Conservation (phyloP, 306 rosid genomes). For the Cicer bijugum region DNA sequence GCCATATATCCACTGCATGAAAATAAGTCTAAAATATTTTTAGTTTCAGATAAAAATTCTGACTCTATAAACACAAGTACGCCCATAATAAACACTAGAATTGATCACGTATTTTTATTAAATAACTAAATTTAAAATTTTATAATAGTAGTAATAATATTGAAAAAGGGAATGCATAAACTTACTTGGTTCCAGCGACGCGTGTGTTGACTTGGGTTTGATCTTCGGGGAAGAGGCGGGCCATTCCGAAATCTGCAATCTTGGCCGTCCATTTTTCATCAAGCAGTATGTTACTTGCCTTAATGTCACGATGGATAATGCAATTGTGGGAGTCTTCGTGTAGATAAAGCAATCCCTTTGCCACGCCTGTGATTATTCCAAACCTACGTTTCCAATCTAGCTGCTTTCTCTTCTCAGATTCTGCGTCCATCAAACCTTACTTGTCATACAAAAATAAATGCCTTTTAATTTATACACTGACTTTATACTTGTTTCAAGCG, state of each 20-base stretch:
- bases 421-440: constrained; percentile 48
- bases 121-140: too few species aligned
- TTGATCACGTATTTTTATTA: too few species aligned
- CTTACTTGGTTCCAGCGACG: constrained; percentile 94
- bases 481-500: too few species aligned
- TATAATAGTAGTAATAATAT: too few species aligned
- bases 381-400: constrained; percentile 88
- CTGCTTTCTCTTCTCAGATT: constrained; percentile 54
- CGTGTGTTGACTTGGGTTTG: constrained; percentile 90
- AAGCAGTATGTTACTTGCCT: constrained; percentile 86
- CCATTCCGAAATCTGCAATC: constrained; percentile 99
- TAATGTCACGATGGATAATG: constrained; percentile 91
- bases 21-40: constrained; percentile 9
- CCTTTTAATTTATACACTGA: too few species aligned
- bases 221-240: constrained; percentile 97
- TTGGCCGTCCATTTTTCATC: constrained; percentile 92
- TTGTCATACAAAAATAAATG: too few species aligned
- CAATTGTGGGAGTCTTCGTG: constrained; percentile 88
- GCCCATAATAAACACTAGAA: too few species aligned
- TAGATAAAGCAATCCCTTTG: constrained; percentile 87
- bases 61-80: neutral
- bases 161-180: neutral
- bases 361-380: constrained; percentile 79
- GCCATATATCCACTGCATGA: constrained; percentile 88
- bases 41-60: neutral